These are phyloP conservation scores for Russula abietina DNA, from an alignment of 768 basidiomycete genomes.

Conservation along the genomic window DNA sequence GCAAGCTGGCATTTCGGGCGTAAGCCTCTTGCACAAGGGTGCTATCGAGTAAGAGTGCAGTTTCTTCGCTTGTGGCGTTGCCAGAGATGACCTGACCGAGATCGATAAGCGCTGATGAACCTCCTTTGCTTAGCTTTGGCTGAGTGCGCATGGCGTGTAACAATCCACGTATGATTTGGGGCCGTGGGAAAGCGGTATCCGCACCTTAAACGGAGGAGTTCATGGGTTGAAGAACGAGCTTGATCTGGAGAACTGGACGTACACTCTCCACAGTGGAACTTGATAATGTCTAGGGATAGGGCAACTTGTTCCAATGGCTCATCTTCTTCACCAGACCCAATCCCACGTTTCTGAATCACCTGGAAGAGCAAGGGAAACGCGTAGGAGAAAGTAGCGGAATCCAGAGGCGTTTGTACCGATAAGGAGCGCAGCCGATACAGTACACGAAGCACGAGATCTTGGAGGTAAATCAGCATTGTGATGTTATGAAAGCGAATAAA, in stretches of 20 bases:
- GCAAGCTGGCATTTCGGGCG: constrained; percentile 84
- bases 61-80: constrained; percentile 58
- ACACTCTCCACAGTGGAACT: constrained; percentile 73
- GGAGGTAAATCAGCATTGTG: not conserved
- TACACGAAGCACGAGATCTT: constrained; percentile 77
- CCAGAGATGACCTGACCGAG: constrained; percentile 73
- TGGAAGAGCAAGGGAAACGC: constrained; percentile 66
- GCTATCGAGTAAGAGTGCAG: constrained; percentile 59
- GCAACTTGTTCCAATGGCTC: constrained; percentile 77
- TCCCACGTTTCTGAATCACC: constrained; percentile 64
- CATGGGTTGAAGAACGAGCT: not conserved
- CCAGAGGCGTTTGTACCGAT: constrained; percentile 76
- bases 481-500: not conserved
- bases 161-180: constrained; percentile 59
- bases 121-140: constrained; percentile 76
- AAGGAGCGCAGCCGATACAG: constrained; percentile 77
- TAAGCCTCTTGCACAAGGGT: constrained; percentile 82
- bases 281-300: constrained; percentile 61
- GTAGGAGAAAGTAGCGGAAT: constrained; percentile 81
- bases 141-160: constrained; percentile 69
- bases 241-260: constrained; percentile 29
- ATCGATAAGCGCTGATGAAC: constrained; percentile 72
- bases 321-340: constrained; percentile 60
- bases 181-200: constrained; percentile 66
- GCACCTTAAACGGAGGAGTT: constrained; percentile 45